A percentile compares a stretch with the other conserved stretches of the same genome.
Evolutionary conservation across 148 eudicot species (phyloP).

Genomic region (Nyssa sinensis): DNA sequence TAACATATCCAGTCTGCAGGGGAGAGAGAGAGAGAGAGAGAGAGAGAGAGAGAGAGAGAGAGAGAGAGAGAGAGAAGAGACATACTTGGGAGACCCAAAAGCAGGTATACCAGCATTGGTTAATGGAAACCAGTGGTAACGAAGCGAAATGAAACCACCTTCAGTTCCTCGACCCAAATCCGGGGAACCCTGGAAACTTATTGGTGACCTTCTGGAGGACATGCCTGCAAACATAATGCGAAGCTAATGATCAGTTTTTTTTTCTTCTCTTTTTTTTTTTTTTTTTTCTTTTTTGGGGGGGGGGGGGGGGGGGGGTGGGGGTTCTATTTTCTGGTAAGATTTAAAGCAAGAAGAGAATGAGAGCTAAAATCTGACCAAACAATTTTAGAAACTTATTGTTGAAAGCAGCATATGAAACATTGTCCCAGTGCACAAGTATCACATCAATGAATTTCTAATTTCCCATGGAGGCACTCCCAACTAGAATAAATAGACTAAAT

Average conservation of each 20-base stretch:
- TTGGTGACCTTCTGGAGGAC: slow-evolving; percentile 33
- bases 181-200: slow-evolving; percentile 36
- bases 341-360: too few species aligned
- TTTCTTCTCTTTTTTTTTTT: too few species aligned
- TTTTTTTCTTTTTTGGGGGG: too few species aligned
- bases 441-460: neutral
- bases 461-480: neutral
- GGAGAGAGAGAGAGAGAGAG: too few species aligned
- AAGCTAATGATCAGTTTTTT: neutral
- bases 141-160: slow-evolving; percentile 30
- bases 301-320: too few species aligned
- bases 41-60: too few species aligned
- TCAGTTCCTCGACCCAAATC: slow-evolving; percentile 30
- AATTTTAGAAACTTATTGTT: too few species aligned
- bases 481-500: neutral
- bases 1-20: too few species aligned
- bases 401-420: neutral
- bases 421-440: neutral
- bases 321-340: too few species aligned
- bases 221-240: slow-evolving; percentile 37
- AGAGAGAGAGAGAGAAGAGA: too few species aligned
- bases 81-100: slow-evolving; percentile 38
- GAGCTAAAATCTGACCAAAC: too few species aligned
- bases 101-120: slow-evolving; percentile 16
- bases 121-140: slow-evolving; percentile 28